Evolutionary conservation across 768 basidiomycete species (phyloP).

Genomic region (Gymnopilus dilepis): DNA sequence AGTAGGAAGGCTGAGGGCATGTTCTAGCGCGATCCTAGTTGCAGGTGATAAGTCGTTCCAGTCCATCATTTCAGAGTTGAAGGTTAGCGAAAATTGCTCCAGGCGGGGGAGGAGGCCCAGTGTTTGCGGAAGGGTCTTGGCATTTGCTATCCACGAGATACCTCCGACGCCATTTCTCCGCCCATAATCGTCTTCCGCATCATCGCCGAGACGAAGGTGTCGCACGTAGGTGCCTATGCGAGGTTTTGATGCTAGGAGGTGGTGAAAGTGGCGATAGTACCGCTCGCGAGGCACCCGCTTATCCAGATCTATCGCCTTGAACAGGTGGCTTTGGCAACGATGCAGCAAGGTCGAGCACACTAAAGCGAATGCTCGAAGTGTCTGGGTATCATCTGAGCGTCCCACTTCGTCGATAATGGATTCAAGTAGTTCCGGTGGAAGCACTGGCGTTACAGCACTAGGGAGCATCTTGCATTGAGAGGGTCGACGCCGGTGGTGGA

Average conservation of each 20-base stretch:
- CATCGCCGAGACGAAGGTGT: slow-evolving; percentile 26
- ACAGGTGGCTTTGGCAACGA: slow-evolving; percentile 26
- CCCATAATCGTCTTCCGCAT: slow-evolving; percentile 24
- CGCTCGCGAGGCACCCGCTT: slow-evolving; percentile 18
- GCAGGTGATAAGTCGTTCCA: slow-evolving; percentile 22
- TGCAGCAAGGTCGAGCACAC: slow-evolving; percentile 23
- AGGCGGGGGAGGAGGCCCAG: slow-evolving; percentile 22
- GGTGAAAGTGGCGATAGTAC: slow-evolving; percentile 22
- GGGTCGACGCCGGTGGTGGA: background rate
- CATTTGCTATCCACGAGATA: slow-evolving; percentile 13
- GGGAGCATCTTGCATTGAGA: background rate
- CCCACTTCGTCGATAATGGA: slow-evolving; percentile 28
- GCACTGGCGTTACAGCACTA: slow-evolving; percentile 5
- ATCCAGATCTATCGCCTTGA: slow-evolving; percentile 24
- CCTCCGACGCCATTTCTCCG: background rate
- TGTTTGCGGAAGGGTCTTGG: slow-evolving; percentile 20
- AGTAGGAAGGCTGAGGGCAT: slow-evolving; percentile 17
- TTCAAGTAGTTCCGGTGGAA: slow-evolving; percentile 27
- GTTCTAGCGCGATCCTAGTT: slow-evolving; percentile 12
- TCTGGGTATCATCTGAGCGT: slow-evolving; percentile 10
- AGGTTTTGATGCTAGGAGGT: slow-evolving; percentile 22
- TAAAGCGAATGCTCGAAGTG: slow-evolving; percentile 25
- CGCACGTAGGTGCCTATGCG: slow-evolving; percentile 27
- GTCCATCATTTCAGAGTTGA: slow-evolving; percentile 24
- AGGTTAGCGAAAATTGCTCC: slow-evolving; percentile 24